Base-by-base conservation (phyloP, 2,329 filamentous ascomycete species). In the Chaetomium globosum region DNA sequence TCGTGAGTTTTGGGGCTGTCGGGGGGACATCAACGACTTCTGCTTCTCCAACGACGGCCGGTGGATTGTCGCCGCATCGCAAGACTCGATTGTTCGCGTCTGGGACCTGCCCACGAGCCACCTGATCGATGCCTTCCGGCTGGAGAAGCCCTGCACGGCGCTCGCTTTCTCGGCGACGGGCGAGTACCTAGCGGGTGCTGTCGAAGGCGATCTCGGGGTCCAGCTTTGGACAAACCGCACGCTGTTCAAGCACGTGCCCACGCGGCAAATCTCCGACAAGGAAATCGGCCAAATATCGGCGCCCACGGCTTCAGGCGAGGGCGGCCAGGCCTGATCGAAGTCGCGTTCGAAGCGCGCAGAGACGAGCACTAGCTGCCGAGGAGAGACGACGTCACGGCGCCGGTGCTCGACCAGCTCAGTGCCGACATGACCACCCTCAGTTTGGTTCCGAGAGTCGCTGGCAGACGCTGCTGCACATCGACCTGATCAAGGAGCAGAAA, bases 81-180 rank as follows among this genome's bases (percentile, higher is more conserved):
- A 90, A 73, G 92, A 96, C 74, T 87, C 87, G 1, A 81, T 92
- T 6, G 81, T 97, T 59, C 87, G 95, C 51, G 87, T 98, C 8
- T 99, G 95, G 93, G 96, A 99, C 79, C 81, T 99, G 31, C 92
- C 95, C 0, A 99, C 96, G 0, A 94, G 93, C 30, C 94, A 99
- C 78, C 83, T 99, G 16, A 95, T 99, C 68, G 95, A 99, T 75
- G 92, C 91, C 2, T 93, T 99, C 78, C 87, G 87, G 65, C 85
- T 96, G 5, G 87, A 88, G 63, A 89, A 85, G 61, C 88, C 89
- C 12, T 97, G 93, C 75, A 95, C 88, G 19, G 89, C 92, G 2
- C 81, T 99, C 13, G 87, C 93, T 8, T 96, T 98, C 81, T 97
- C 95, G 0, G 83, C 83, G 1, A 96, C 92, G 0, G 95, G 94